Conservation (phyloP, 2,329 filamentous ascomycete species). For the Fusarium nisikadoi region DNA sequence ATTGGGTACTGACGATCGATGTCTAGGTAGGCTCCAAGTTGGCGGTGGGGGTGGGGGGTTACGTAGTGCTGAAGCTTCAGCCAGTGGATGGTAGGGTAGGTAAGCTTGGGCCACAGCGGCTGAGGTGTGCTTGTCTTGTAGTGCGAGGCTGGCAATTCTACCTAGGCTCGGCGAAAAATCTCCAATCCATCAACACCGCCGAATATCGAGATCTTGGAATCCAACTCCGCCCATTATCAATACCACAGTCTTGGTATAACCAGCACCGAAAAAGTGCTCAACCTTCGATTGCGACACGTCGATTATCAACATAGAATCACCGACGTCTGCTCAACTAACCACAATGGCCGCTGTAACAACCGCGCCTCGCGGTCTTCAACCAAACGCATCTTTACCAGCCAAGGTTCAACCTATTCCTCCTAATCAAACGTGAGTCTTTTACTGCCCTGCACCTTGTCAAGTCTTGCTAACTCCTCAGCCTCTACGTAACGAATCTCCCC, state of each 20-base stretch:
- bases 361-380: conserved; percentile 53
- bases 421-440: conserved; percentile 76
- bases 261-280: not conserved
- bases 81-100: not conserved
- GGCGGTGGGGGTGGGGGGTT: conserved; percentile 43
- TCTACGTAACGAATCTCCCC: conserved; percentile 88
- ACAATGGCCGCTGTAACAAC: conserved; percentile 51
- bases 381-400: conserved; percentile 56
- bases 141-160: conserved; percentile 38
- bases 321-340: not conserved
- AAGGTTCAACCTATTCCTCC: conserved; percentile 69
- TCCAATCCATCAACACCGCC: conserved; percentile 41
- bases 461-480: conserved; percentile 58
- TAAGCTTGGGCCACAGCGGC: conserved; percentile 43
- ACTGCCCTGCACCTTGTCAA: not conserved
- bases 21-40: conserved; percentile 4
- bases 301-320: not conserved
- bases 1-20: conserved; percentile 33
- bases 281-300: not conserved
- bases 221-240: conserved; percentile 15
- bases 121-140: conserved; percentile 7
- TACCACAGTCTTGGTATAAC: conserved; percentile 7
- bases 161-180: conserved; percentile 42
- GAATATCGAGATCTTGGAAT: conserved; percentile 16
- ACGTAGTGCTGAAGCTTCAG: conserved; percentile 42